Percentiles rank a stretch among this genome's conserved stretches.
Evolutionary conservation across 2,329 filamentous ascomycete species (phyloP).

Genomic region (Karstenula rhodostoma): DNA sequence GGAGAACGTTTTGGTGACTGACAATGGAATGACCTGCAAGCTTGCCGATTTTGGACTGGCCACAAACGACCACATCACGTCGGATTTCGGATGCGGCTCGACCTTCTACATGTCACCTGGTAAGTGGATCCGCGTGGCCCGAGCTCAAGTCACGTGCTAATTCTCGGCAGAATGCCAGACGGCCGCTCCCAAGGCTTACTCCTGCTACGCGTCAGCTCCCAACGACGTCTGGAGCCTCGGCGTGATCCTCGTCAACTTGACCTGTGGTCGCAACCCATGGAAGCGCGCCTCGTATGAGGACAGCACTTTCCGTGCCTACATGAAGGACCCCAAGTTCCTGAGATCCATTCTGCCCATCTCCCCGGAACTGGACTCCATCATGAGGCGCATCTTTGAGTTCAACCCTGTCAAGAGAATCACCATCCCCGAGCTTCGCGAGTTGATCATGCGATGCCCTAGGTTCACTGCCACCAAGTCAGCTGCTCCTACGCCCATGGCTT

Average conservation of each 20-base stretch:
- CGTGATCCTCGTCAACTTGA: conserved; percentile 96
- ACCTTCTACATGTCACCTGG: conserved; percentile 99
- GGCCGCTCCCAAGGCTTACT: conserved; percentile 70
- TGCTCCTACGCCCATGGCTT: conserved; percentile 53
- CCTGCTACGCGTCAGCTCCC: conserved; percentile 87
- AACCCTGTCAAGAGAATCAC: conserved; percentile 84
- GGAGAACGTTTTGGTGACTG: conserved; percentile 94
- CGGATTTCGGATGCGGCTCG: conserved; percentile 96
- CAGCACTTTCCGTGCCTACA: conserved; percentile 91
- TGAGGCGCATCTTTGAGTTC: conserved; percentile 86
- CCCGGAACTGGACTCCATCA: conserved; percentile 85
- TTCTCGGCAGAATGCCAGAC: conserved; percentile 82
- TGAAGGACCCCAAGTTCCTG: conserved; percentile 84
- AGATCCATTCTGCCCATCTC: conserved; percentile 92
- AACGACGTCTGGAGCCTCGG: conserved; percentile 99
- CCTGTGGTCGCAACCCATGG: conserved; percentile 98
- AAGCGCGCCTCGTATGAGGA: conserved; percentile 94
- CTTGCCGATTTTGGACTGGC: conserved; percentile 97
- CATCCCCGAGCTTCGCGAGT: conserved; percentile 77
- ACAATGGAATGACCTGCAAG: conserved; percentile 89
- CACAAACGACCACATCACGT: conserved; percentile 81
- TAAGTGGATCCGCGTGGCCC: conserved; percentile 59
- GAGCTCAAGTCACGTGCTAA: conserved; percentile 33
- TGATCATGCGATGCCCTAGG: conserved; percentile 77
- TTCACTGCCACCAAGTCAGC: conserved; percentile 68